phyloP scores from a whole-genome alignment of 148 eudicot genomes.

The Polygonum maritimum region DNA sequence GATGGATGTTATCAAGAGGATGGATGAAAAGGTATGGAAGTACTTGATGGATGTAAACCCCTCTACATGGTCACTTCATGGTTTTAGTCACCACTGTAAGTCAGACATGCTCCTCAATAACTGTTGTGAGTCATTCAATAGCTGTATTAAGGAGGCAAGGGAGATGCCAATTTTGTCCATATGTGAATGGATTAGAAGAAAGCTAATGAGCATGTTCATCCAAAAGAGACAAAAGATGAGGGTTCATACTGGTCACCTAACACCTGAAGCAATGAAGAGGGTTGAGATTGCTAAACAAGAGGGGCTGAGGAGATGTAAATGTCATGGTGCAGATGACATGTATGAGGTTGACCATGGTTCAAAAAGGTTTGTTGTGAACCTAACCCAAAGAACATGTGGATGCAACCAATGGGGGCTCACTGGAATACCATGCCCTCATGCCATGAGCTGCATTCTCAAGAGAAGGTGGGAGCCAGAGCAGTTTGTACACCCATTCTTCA shows the following conservation, averaged over 20 bases:
- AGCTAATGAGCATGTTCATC: too few species aligned
- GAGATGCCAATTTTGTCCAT: not conserved
- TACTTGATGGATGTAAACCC: not conserved
- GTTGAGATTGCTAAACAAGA: not conserved
- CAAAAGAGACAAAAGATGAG: not conserved
- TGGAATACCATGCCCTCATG: too few species aligned
- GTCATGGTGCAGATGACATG: not conserved
- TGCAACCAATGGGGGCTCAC: not conserved
- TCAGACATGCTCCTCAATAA: not conserved
- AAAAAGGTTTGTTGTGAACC: not conserved
- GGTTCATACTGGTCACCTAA: not conserved
- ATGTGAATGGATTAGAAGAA: not conserved
- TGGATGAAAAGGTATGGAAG: not conserved
- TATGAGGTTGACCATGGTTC: not conserved
- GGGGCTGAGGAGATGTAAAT: not conserved
- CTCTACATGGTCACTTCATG: too few species aligned
- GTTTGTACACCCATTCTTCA: too few species aligned
- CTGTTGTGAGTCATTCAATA: not conserved
- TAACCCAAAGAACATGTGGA: not conserved
- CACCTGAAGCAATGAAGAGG: not conserved
- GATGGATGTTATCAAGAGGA: not conserved
- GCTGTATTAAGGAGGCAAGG: not conserved
- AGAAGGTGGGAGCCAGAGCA: too few species aligned
- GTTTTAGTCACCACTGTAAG: not conserved
- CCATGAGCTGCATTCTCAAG: too few species aligned